Evolutionary conservation across 2,329 filamentous ascomycete genomes (phyloP).

Genomic region (Chaetomiaceae sp.): DNA sequence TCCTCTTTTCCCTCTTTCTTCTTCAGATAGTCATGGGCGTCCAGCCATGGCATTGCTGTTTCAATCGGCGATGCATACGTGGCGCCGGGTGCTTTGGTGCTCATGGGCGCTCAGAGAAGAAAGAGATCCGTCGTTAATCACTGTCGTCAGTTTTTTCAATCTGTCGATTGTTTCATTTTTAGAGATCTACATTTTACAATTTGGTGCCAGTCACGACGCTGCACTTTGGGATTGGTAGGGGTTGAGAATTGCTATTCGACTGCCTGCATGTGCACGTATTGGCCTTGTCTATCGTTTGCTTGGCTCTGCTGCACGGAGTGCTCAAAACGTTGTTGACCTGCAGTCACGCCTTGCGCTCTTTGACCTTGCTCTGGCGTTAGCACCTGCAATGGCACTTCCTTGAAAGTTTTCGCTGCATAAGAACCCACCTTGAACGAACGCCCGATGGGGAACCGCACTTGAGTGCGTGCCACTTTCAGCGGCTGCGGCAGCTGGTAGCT

Average conservation of each 20-base stretch:
- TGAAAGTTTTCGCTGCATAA: no score
- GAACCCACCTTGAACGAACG: no score
- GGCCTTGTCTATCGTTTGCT: no score
- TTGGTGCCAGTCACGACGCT: not conserved
- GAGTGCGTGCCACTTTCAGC: not conserved
- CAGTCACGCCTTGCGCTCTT: no score
- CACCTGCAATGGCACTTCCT: no score
- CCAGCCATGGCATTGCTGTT: constrained; percentile 30
- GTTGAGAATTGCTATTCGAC: not conserved
- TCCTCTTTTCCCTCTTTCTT: constrained; percentile 29
- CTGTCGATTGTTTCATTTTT: constrained; percentile 51
- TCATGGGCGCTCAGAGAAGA: constrained; percentile 40
- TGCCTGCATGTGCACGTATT: no score
- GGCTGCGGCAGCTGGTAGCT: not conserved
- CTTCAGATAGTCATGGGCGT: constrained; percentile 48
- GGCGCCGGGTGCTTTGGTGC: constrained; percentile 28
- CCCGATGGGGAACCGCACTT: not conserved
- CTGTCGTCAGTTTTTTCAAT: constrained; percentile 42
- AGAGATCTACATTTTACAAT: constrained; percentile 51
- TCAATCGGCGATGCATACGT: constrained; percentile 28
- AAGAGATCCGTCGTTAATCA: constrained; percentile 53
- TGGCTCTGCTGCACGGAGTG: no score
- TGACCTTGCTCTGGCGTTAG: no score
- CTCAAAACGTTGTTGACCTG: no score
- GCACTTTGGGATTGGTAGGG: not conserved